Percentiles rank a stretch among this genome's conserved stretches.
phyloP scores from a whole-genome alignment of 768 basidiomycete genomes.

The Pleurotus eryngii region DNA sequence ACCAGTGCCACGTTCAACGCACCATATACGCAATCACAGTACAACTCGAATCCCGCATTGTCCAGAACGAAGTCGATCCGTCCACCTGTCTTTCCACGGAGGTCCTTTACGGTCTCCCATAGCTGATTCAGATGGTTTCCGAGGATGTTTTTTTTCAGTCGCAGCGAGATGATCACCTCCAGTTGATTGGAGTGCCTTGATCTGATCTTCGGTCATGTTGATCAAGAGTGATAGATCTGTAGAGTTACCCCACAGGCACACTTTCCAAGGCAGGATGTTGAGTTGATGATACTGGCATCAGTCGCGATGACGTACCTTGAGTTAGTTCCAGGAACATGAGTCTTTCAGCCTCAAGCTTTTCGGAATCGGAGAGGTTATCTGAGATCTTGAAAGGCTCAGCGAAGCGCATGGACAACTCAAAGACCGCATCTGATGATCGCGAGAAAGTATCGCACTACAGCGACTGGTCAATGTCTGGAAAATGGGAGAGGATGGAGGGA shows the following conservation, averaged over 20 bases:
- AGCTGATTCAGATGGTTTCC: constrained; percentile 75
- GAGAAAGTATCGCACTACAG: constrained; percentile 90
- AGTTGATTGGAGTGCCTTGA: constrained; percentile 93
- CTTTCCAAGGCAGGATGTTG: constrained; percentile 31
- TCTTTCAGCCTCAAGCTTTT: constrained; percentile 68
- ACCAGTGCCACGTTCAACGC: constrained; percentile 14
- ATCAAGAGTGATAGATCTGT: constrained; percentile 93
- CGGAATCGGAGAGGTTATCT: constrained; percentile 46
- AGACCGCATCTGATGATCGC: constrained; percentile 87
- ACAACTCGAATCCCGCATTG: constrained; percentile 87
- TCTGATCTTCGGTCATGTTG: constrained; percentile 98
- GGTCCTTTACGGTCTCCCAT: constrained; percentile 71
- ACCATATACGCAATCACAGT: constrained; percentile 87
- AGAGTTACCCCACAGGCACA: constrained; percentile 96
- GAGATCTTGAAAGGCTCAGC: constrained; percentile 75
- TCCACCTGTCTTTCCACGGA: constrained; percentile 68
- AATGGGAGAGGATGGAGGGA: neutral
- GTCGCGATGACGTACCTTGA: constrained; percentile 53
- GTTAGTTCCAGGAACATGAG: constrained; percentile 91
- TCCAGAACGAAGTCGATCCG: constrained; percentile 82
- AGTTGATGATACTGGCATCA: too few relatives aligned
- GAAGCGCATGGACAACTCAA: constrained; percentile 90
- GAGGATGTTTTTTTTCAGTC: constrained; percentile 94
- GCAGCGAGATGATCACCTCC: constrained; percentile 94
- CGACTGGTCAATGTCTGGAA: constrained; percentile 8